A percentile compares a stretch with the other conserved stretches of the same genome.
Conservation (phyloP, 176 grass and related monocot species). For the Triticum turgidum region DNA sequence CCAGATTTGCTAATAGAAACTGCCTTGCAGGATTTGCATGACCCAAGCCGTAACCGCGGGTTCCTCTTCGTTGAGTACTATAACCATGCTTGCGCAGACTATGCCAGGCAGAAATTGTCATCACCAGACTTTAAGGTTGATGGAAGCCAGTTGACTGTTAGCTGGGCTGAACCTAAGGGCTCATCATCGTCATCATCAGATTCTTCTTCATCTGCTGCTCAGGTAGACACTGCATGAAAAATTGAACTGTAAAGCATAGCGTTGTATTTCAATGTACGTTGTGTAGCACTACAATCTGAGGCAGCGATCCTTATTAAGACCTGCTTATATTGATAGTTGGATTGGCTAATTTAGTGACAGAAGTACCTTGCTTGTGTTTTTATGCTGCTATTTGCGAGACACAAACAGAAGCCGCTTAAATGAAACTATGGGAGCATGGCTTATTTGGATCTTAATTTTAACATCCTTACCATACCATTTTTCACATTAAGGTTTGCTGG, state of each 20-base stretch:
- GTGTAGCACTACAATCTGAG: not conserved
- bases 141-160: conserved; percentile 86
- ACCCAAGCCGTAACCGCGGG: conserved; percentile 81
- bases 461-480: not conserved
- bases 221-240: conserved; percentile 35
- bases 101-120: conserved; percentile 68
- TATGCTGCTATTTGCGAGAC: not conserved
- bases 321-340: not conserved
- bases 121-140: conserved; percentile 80
- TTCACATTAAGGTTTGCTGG: not conserved
- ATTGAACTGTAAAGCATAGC: not conserved
- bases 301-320: not conserved
- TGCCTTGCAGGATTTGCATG: conserved; percentile 76
- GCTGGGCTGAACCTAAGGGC: conserved; percentile 91
- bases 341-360: not conserved
- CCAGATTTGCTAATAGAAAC: conserved; percentile 3
- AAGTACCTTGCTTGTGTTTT: not conserved
- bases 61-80: conserved; percentile 97
- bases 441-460: not conserved
- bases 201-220: conserved; percentile 68
- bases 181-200: conserved; percentile 36
- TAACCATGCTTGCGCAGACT: conserved; percentile 93
- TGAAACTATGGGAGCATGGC: not conserved
- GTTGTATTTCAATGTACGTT: not conserved
- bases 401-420: not conserved